Conservation (phyloP, 2,329 filamentous ascomycete genomes). For the Pseudocercospora eumusae region DNA sequence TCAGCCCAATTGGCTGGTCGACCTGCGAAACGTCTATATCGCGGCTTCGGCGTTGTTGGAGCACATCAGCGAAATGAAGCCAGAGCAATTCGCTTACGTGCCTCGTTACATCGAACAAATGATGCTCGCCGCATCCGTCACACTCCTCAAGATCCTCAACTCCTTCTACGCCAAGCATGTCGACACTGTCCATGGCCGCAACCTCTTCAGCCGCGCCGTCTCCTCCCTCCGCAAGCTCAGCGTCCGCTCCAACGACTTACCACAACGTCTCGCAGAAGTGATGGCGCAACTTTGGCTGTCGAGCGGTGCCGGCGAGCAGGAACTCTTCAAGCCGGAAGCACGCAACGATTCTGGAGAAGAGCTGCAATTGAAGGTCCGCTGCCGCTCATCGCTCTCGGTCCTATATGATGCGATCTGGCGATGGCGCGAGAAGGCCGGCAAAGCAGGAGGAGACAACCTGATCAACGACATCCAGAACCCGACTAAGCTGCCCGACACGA, state of each 20-base stretch:
- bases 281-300: conserved; percentile 84
- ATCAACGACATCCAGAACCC: conserved; percentile 75
- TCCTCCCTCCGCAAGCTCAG: conserved; percentile 70
- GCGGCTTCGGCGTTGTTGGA: conserved; percentile 71
- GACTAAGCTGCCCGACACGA: conserved; percentile 50
- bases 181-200: conserved; percentile 66
- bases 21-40: conserved; percentile 74
- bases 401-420: conserved; percentile 84
- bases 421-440: conserved; percentile 73
- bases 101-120: conserved; percentile 78
- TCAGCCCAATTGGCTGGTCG: conserved; percentile 70
- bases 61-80: conserved; percentile 62
- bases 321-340: conserved; percentile 34
- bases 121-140: conserved; percentile 78
- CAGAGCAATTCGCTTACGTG: conserved; percentile 63
- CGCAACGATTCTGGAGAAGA: conserved; percentile 45
- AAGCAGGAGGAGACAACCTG: conserved; percentile 49
- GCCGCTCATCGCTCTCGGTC: conserved; percentile 80
- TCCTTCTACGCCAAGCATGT: conserved; percentile 73
- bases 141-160: conserved; percentile 73
- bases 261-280: conserved; percentile 78
- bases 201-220: conserved; percentile 71
- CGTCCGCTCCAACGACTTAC: conserved; percentile 74
- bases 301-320: conserved; percentile 38
- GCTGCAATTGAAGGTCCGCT: conserved; percentile 78